Evolutionary conservation across 805 yeast genomes (phyloP).

Genomic region (Yamadazyma laniorum): DNA sequence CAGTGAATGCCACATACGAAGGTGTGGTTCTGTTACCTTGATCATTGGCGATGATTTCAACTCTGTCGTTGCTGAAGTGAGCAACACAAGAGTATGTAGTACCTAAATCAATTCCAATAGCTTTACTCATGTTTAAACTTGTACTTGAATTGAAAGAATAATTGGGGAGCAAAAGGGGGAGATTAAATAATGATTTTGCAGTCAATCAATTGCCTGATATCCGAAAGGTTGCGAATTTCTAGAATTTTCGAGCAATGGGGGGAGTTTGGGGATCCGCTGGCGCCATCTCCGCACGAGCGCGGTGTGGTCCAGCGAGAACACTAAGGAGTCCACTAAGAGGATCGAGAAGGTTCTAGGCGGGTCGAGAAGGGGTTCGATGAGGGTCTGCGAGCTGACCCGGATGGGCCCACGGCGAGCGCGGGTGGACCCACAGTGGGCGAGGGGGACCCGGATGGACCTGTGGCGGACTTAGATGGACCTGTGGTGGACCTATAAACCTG

Average conservation of each 20-base stretch:
- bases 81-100: slow-evolving; percentile 98
- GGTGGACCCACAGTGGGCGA: no score
- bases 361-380: background rate
- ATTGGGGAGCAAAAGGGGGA: background rate
- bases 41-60: slow-evolving; percentile 93
- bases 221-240: slow-evolving; percentile 15
- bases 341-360: slow-evolving; percentile 4
- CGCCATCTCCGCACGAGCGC: no score
- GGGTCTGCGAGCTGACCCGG: background rate
- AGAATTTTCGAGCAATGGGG: slow-evolving; percentile 11
- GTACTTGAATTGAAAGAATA: background rate
- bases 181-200: slow-evolving; percentile 8
- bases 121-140: slow-evolving; percentile 20
- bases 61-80: slow-evolving; percentile 64
- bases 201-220: slow-evolving; percentile 4
- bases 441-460: no score
- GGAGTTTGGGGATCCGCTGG: background rate
- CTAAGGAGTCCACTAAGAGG: background rate
- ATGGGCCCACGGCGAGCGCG: no score
- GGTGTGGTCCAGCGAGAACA: no score
- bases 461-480: no score
- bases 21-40: slow-evolving; percentile 99
- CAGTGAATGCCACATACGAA: slow-evolving; percentile 94
- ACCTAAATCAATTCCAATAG: slow-evolving; percentile 91
- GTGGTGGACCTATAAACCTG: no score